These are phyloP conservation scores for Colletotrichum endophyticum DNA, from an alignment of 2,329 filamentous ascomycete species.

Conservation along the genomic window DNA sequence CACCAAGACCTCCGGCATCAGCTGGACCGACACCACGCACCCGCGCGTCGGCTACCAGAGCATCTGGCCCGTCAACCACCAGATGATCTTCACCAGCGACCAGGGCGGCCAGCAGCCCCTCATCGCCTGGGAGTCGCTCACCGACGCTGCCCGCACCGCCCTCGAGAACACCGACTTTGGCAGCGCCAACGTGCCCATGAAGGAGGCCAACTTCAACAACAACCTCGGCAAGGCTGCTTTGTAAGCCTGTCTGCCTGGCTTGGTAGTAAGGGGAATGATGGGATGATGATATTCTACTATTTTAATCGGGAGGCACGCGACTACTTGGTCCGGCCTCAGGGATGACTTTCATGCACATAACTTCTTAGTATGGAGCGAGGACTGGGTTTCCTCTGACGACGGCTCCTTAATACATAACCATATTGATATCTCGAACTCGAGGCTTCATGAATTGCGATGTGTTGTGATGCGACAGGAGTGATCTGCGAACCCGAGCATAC, in stretches of 20 bases:
- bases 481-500: background rate
- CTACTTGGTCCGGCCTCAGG: background rate
- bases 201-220: constrained; percentile 17
- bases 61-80: constrained; percentile 37
- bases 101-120: constrained; percentile 42
- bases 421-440: background rate
- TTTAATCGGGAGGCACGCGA: background rate
- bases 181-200: constrained; percentile 42
- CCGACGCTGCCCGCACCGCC: constrained; percentile 34
- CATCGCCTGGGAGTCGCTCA: constrained; percentile 43
- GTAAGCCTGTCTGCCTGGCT: background rate
- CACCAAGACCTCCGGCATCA: constrained; percentile 25
- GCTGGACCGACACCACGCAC: constrained; percentile 27
- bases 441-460: background rate
- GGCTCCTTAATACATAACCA: constrained; percentile 2
- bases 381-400: background rate
- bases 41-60: constrained; percentile 35
- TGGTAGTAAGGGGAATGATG: background rate
- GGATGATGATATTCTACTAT: background rate
- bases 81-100: constrained; percentile 35
- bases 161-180: constrained; percentile 43
- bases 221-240: constrained; percentile 20
- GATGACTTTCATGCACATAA: constrained; percentile 11
- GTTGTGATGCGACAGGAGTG: background rate
- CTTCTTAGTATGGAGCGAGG: background rate